These are phyloP conservation scores for Clarireedia hainanense DNA, from an alignment of 2,329 filamentous ascomycete genomes.

Conservation along the genomic window DNA sequence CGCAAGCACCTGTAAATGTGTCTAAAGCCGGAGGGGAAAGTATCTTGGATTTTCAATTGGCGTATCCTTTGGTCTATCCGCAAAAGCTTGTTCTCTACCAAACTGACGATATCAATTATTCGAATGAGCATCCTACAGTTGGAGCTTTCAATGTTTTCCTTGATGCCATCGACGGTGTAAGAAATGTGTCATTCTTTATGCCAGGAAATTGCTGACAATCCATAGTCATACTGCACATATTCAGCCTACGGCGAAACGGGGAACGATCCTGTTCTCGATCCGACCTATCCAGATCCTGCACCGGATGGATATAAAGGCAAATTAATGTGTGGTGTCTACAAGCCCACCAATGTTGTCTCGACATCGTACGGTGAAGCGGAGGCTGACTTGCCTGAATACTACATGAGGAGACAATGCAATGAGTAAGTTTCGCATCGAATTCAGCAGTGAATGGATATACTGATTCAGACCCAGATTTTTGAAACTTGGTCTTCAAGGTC, in stretches of 20 bases:
- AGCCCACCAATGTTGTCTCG: constrained; percentile 33
- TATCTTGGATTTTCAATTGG: constrained; percentile 36
- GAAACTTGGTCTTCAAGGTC: constrained; percentile 41
- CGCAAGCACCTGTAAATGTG: constrained; percentile 15
- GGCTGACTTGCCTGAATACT: constrained; percentile 42
- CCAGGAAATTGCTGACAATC: not conserved
- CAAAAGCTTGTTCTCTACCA: constrained; percentile 41
- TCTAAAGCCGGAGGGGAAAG: constrained; percentile 6
- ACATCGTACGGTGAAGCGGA: constrained; percentile 48
- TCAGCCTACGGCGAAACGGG: constrained; percentile 11
- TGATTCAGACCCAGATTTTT: constrained; percentile 27
- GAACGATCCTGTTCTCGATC: constrained; percentile 32
- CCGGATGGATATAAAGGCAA: constrained; percentile 42
- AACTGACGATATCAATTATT: constrained; percentile 23
- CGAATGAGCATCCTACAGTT: not conserved
- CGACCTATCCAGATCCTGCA: constrained; percentile 40
- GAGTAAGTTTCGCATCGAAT: constrained; percentile 26
- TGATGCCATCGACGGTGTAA: constrained; percentile 11
- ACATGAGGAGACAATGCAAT: constrained; percentile 43
- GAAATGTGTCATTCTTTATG: not conserved
- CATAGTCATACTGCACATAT: constrained; percentile 12
- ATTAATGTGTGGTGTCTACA: constrained; percentile 40
- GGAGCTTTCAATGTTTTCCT: constrained; percentile 8
- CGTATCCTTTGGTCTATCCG: constrained; percentile 40
- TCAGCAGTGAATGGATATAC: not conserved